phyloP scores from a whole-genome alignment of 2,329 filamentous ascomycete species.

The Ascochyta koolunga region DNA sequence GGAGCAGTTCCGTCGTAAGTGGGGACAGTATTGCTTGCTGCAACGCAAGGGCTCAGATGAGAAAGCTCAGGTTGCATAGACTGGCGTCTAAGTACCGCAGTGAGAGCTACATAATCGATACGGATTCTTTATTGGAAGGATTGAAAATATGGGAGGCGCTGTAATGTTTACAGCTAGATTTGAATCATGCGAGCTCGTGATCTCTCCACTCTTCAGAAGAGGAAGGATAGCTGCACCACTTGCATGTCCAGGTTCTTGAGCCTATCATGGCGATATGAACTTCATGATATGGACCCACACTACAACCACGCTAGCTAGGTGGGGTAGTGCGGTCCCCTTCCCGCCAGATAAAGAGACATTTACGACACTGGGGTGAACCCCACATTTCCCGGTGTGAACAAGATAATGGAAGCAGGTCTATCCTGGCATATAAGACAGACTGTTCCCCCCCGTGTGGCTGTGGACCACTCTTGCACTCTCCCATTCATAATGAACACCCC shows the following conservation, averaged over 20 bases:
- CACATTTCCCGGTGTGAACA: slow-evolving; percentile 17
- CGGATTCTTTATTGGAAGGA: slow-evolving; percentile 2
- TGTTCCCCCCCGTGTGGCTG: neutral
- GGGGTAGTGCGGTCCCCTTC: slow-evolving; percentile 30
- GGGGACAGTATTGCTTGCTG: slow-evolving; percentile 88
- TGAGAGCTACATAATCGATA: neutral
- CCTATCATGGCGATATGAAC: slow-evolving; percentile 10
- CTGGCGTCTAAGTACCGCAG: neutral
- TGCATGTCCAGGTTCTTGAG: slow-evolving; percentile 1
- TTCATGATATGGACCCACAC: slow-evolving; percentile 13
- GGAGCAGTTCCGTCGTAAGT: slow-evolving; percentile 71
- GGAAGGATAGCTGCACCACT: slow-evolving; percentile 6
- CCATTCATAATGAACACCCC: neutral
- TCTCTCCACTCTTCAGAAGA: neutral
- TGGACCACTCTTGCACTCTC: neutral
- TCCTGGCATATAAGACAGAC: neutral
- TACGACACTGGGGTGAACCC: slow-evolving; percentile 22
- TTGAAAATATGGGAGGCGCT: neutral
- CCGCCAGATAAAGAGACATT: slow-evolving; percentile 17
- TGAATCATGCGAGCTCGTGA: neutral
- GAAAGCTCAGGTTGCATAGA: neutral
- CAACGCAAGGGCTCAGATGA: slow-evolving; percentile 51
- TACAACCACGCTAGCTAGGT: slow-evolving; percentile 22
- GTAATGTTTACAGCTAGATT: neutral
- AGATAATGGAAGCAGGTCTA: neutral